Percentiles rank a stretch among this genome's conserved stretches.
phyloP scores from a whole-genome alignment of 176 grass and related monocot species.

The Avena atlantica region DNA sequence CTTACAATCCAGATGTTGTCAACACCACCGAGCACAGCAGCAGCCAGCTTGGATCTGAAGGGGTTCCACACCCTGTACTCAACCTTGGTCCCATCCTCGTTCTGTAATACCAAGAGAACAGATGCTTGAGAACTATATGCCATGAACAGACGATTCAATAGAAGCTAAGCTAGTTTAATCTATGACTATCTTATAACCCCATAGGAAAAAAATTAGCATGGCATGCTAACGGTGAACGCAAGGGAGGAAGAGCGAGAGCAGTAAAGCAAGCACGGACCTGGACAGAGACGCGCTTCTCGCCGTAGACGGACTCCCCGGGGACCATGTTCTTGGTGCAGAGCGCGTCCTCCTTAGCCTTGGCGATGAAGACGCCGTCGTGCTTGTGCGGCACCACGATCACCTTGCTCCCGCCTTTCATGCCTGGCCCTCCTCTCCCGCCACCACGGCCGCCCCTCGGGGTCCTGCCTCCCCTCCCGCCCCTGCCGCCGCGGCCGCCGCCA shows the following conservation, averaged over 20 bases:
- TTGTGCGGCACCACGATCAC: conserved; percentile 76
- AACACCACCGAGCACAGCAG: conserved; percentile 80
- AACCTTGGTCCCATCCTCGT: conserved; percentile 76
- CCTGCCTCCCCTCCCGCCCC: conserved; percentile 8
- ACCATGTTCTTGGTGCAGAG: conserved; percentile 97
- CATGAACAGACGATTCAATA: neutral
- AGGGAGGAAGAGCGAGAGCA: too few relatives aligned
- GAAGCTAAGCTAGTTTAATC: neutral
- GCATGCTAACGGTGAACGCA: neutral
- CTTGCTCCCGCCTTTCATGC: conserved; percentile 88
- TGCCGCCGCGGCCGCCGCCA: conserved; percentile 1
- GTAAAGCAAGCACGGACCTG: conserved; percentile 36
- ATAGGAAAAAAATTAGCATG: too few relatives aligned
- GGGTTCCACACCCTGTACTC: conserved; percentile 94
- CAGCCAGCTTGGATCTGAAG: conserved; percentile 87
- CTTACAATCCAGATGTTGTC: conserved; percentile 93
- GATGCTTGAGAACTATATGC: neutral
- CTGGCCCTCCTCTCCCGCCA: conserved; percentile 28
- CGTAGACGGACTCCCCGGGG: conserved; percentile 75
- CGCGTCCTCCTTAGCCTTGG: conserved; percentile 90
- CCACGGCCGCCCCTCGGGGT: neutral
- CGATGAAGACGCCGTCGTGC: conserved; percentile 83
- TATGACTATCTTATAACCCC: neutral
- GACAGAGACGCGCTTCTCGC: conserved; percentile 85
- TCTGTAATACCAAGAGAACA: conserved; percentile 41